Conservation (phyloP, 441 rosid species). For the Gossypium trilobum region DNA sequence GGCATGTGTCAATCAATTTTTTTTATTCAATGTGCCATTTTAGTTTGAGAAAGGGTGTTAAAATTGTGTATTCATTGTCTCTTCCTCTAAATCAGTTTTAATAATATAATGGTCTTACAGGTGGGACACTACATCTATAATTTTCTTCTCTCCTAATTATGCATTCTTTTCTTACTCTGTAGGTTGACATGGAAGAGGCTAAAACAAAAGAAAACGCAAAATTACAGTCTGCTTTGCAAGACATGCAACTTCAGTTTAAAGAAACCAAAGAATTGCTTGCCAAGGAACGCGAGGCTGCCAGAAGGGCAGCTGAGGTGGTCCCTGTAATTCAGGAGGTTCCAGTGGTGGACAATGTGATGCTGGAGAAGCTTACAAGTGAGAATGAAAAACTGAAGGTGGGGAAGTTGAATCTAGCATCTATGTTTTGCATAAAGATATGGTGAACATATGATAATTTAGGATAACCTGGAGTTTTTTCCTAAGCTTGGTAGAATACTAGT, state of each 20-base stretch:
- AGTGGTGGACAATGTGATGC: constrained; percentile 53
- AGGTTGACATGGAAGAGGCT: constrained; percentile 89
- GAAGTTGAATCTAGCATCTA: constrained; percentile 13
- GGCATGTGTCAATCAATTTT: neutral
- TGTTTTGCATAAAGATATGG: neutral
- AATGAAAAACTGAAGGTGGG: constrained; percentile 86
- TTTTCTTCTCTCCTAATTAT: constrained; percentile 10
- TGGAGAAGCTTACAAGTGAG: constrained; percentile 63
- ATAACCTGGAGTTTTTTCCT: constrained; percentile 10
- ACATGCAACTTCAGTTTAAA: constrained; percentile 57
- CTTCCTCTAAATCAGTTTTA: neutral
- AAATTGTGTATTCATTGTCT: neutral
- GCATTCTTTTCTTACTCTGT: constrained; percentile 20
- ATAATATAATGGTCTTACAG: neutral
- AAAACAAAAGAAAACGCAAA: constrained; percentile 79
- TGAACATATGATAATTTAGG: neutral
- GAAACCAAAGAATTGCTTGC: constrained; percentile 70
- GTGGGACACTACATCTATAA: neutral
- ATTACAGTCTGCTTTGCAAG: constrained; percentile 71
- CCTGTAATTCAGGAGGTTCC: constrained; percentile 83
- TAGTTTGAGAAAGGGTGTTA: neutral
- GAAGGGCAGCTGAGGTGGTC: constrained; percentile 48
- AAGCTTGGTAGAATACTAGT: neutral
- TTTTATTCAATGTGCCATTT: neutral
- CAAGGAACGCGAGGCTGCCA: constrained; percentile 69